Conservation (phyloP, 2,329 filamentous ascomycete genomes). For the Ceratocystis destructans region DNA sequence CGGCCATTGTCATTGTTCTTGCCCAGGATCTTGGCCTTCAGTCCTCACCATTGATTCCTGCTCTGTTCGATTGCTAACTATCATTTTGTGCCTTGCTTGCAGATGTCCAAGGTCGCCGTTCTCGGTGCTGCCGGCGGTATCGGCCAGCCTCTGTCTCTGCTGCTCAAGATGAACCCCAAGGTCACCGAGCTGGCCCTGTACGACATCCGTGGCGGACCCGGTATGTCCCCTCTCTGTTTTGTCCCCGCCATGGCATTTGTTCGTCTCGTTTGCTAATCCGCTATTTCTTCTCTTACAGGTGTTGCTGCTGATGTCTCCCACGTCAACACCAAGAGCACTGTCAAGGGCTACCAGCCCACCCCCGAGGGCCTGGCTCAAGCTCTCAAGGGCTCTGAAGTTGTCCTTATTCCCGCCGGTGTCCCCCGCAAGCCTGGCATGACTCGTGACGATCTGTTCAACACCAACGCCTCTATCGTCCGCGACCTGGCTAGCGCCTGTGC, state of each 20-base stretch:
- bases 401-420: constrained; percentile 95
- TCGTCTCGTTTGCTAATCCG: constrained; percentile 1
- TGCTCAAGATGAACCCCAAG: constrained; percentile 96
- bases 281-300: constrained; percentile 40
- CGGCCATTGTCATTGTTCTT: background rate
- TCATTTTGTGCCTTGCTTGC: constrained; percentile 19
- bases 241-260: background rate
- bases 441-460: constrained; percentile 99
- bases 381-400: constrained; percentile 79
- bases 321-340: constrained; percentile 96
- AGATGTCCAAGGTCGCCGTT: constrained; percentile 96
- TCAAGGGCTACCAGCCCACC: constrained; percentile 76
- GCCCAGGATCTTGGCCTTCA: background rate
- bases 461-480: constrained; percentile 97
- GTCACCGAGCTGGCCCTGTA: constrained; percentile 91
- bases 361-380: constrained; percentile 60
- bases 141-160: constrained; percentile 91
- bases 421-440: constrained; percentile 99
- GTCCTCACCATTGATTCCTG: background rate
- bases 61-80: background rate
- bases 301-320: constrained; percentile 96
- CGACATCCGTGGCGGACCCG: constrained; percentile 88
- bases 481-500: constrained; percentile 93
- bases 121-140: constrained; percentile 96
- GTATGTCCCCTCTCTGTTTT: constrained; percentile 39